Percentiles rank a stretch among this genome's conserved stretches.
These are phyloP conservation scores for Aspergillus novoparasiticus DNA, from an alignment of 2,329 filamentous ascomycete genomes.

Conservation along the genomic window DNA sequence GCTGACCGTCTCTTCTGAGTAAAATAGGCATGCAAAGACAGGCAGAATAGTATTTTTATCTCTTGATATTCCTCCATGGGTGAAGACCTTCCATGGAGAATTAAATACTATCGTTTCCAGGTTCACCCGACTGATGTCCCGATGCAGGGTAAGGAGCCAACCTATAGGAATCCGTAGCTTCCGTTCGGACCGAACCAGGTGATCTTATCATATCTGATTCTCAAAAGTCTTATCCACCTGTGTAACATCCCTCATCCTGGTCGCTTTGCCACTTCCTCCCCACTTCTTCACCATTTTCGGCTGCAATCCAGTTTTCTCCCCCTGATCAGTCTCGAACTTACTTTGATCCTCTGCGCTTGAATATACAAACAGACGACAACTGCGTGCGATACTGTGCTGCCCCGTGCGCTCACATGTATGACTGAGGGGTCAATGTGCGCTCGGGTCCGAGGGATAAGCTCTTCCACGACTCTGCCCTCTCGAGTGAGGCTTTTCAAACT, in stretches of 20 bases:
- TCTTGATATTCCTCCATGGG: neutral
- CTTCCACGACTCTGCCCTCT: slow-evolving; percentile 1
- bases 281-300: slow-evolving; percentile 14
- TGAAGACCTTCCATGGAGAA: neutral
- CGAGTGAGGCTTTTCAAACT: neutral
- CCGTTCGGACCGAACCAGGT: slow-evolving; percentile 19
- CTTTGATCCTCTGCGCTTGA: neutral
- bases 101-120: neutral
- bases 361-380: neutral
- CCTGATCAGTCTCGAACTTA: slow-evolving; percentile 5
- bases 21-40: neutral
- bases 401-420: neutral
- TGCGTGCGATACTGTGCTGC: neutral
- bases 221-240: slow-evolving; percentile 10
- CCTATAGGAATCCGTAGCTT: slow-evolving; percentile 3
- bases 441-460: slow-evolving; percentile 1
- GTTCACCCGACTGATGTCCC: neutral
- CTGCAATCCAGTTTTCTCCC: slow-evolving; percentile 6
- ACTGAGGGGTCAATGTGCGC: slow-evolving; percentile 2
- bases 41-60: neutral
- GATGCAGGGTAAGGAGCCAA: neutral
- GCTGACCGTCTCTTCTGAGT: neutral
- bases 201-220: slow-evolving; percentile 32
- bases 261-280: slow-evolving; percentile 23
- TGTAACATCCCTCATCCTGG: slow-evolving; percentile 10